A percentile compares a stretch with the other conserved stretches of the same genome.
Evolutionary conservation across 352 stramenopile species (phyloP).

Genomic region (Thraustochytrium striatum): DNA sequence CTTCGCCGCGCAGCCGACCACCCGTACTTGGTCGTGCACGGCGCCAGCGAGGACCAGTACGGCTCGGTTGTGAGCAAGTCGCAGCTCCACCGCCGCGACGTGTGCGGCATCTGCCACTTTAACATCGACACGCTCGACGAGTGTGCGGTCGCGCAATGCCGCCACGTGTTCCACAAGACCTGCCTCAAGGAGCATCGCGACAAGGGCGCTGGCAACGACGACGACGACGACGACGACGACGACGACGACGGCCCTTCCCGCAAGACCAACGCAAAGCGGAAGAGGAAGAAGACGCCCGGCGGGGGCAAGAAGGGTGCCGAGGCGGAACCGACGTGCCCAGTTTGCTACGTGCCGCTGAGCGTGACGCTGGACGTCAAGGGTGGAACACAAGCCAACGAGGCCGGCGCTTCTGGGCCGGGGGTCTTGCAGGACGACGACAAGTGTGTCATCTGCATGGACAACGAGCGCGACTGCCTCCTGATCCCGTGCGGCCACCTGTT

Average conservation of each 20-base stretch:
- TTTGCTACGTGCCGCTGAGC: conserved; percentile 37
- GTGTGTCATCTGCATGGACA: conserved; percentile 43
- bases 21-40: conserved; percentile 89
- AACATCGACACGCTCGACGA: conserved; percentile 51
- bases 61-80: background rate
- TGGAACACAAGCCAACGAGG: conserved; percentile 17
- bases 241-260: conserved; percentile 18
- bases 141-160: conserved; percentile 50
- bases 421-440: background rate
- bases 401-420: background rate
- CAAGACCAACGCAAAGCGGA: conserved; percentile 50
- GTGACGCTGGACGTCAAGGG: conserved; percentile 40
- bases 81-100: conserved; percentile 34
- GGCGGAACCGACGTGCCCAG: conserved; percentile 15
- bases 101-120: conserved; percentile 53
- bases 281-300: background rate
- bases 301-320: background rate
- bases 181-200: conserved; percentile 49
- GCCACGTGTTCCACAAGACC: conserved; percentile 52
- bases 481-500: conserved; percentile 45
- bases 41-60: conserved; percentile 17
- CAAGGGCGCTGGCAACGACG: conserved; percentile 7
- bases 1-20: conserved; percentile 97
- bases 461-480: background rate
- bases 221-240: conserved; percentile 33